phyloP scores from a whole-genome alignment of 495 filamentous ascomycete species.

The Neurospora sp. region DNA sequence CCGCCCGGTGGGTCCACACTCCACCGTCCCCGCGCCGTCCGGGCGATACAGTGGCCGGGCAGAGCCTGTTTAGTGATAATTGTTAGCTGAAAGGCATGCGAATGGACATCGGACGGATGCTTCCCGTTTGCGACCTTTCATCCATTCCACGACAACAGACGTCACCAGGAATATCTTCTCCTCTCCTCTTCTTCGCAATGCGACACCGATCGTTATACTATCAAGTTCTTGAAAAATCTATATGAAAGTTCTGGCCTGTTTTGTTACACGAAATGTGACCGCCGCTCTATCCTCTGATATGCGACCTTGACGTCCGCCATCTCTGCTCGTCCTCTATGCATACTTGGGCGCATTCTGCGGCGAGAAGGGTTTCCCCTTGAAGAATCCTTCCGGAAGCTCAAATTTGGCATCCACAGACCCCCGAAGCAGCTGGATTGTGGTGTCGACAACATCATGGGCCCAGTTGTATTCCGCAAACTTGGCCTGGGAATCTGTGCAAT shows the following conservation, averaged over 20 bases:
- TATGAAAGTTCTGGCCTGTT: neutral
- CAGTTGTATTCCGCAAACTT: conserved; percentile 19
- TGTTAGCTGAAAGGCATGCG: neutral
- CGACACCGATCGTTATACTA: neutral
- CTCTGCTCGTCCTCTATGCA: neutral
- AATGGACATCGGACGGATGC: neutral
- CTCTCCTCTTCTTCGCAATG: neutral
- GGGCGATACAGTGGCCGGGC: neutral
- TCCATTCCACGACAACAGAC: neutral
- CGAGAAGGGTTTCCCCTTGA: conserved; percentile 1
- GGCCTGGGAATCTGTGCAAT: conserved; percentile 6
- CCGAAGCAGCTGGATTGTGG: conserved; percentile 3
- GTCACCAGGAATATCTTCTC: neutral
- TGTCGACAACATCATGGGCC: conserved; percentile 13
- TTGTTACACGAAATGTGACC: neutral
- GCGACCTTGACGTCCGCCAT: neutral
- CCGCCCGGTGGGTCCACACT: neutral
- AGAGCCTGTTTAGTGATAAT: neutral
- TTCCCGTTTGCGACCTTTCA: neutral
- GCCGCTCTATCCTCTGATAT: neutral
- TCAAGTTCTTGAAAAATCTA: neutral
- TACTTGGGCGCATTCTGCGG: neutral
- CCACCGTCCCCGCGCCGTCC: neutral
- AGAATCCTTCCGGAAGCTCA: conserved; percentile 12
- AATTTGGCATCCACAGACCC: conserved; percentile 6